phyloP scores from a whole-genome alignment of 768 basidiomycete species.

The Crucibulum laeve region DNA sequence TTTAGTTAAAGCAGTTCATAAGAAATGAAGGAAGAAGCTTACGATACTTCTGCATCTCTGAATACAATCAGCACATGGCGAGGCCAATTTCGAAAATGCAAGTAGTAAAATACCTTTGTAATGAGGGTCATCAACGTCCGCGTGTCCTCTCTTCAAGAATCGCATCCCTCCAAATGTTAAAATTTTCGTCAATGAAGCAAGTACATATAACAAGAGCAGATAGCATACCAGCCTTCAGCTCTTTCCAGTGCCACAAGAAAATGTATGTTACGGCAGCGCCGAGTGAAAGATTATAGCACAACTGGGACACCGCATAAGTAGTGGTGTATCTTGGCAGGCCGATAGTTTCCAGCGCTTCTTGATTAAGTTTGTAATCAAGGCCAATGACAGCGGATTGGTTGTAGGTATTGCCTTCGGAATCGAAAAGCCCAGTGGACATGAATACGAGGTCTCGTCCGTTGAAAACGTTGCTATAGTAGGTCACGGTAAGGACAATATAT shows the following conservation, averaged over 20 bases:
- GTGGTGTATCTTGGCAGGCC: slow-evolving; percentile 35
- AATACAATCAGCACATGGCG: background rate
- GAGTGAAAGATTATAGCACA: slow-evolving; percentile 47
- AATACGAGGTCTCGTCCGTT: slow-evolving; percentile 37
- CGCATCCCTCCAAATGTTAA: slow-evolving; percentile 37
- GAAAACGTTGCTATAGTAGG: slow-evolving; percentile 42
- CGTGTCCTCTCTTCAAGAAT: slow-evolving; percentile 30
- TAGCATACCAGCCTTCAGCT: slow-evolving; percentile 33
- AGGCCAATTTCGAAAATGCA: background rate
- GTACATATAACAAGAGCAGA: background rate
- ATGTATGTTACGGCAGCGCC: slow-evolving; percentile 47
- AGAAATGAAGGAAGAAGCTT: slow-evolving; percentile 4
- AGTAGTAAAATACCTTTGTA: slow-evolving; percentile 29
- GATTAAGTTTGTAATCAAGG: slow-evolving; percentile 30
- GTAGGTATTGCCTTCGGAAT: slow-evolving; percentile 27
- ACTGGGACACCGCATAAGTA: slow-evolving; percentile 42
- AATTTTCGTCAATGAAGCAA: background rate
- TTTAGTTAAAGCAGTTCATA: background rate
- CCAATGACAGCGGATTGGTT: slow-evolving; percentile 38
- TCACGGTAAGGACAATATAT: slow-evolving; percentile 34
- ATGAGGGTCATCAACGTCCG: slow-evolving; percentile 46
- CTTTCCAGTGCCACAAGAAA: slow-evolving; percentile 48
- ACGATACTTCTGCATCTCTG: slow-evolving; percentile 47
- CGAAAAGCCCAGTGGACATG: slow-evolving; percentile 47
- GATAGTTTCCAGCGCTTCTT: slow-evolving; percentile 15